Evolutionary conservation across 768 basidiomycete species (phyloP).

Genomic region (Pisolithus tinctorius): DNA sequence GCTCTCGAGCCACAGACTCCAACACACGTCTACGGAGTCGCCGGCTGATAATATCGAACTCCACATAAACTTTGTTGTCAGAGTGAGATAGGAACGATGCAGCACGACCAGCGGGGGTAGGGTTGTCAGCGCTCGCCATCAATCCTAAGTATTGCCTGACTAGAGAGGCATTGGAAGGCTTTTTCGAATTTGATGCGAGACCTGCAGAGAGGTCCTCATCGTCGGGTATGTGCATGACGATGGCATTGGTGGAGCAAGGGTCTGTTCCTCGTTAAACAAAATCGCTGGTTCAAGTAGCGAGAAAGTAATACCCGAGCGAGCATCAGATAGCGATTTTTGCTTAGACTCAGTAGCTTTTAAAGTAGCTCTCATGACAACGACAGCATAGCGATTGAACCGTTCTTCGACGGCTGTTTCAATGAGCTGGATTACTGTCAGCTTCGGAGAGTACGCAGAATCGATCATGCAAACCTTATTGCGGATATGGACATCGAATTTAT

Average conservation of each 20-base stretch:
- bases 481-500: conserved; percentile 80
- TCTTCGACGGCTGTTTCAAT: conserved; percentile 71
- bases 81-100: conserved; percentile 66
- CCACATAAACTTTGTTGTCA: conserved; percentile 70
- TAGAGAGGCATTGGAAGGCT: conserved; percentile 46
- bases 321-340: conserved; percentile 55
- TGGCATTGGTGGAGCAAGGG: conserved; percentile 57
- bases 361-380: conserved; percentile 61
- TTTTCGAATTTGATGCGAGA: conserved; percentile 50
- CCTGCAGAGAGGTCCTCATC: conserved; percentile 56
- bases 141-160: conserved; percentile 80
- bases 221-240: conserved; percentile 58
- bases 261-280: conserved; percentile 32
- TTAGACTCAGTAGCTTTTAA: conserved; percentile 63
- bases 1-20: conserved; percentile 74
- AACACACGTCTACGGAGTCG: conserved; percentile 65
- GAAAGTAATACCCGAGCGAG: conserved; percentile 48
- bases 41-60: conserved; percentile 66
- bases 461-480: conserved; percentile 65
- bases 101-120: conserved; percentile 61
- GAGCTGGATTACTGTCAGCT: conserved; percentile 42
- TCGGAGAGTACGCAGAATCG: background rate
- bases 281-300: background rate
- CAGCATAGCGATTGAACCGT: conserved; percentile 73
- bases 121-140: conserved; percentile 77